Evolutionary conservation across 192 early-diverging fungal species (phyloP).

Genomic region (Coemansia sp.): DNA sequence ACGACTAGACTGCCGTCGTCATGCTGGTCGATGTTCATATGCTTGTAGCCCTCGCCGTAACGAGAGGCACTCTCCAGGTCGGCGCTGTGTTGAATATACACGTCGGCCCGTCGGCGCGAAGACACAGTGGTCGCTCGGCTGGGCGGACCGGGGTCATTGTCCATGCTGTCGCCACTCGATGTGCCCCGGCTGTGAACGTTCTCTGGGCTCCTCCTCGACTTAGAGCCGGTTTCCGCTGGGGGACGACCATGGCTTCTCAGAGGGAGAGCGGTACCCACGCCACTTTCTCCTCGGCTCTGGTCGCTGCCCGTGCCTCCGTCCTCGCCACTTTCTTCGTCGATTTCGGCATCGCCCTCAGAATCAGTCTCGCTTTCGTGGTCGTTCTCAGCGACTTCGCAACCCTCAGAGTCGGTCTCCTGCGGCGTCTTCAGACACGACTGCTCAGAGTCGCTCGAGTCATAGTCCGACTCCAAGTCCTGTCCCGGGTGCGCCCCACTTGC

Average conservation of each 20-base stretch:
- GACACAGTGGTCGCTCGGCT: slow-evolving; percentile 18
- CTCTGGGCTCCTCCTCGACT: background rate
- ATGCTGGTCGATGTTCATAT: slow-evolving; percentile 39
- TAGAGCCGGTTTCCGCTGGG: background rate
- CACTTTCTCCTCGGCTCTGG: background rate
- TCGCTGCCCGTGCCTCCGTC: background rate
- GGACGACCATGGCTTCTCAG: background rate
- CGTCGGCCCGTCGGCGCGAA: slow-evolving; percentile 14
- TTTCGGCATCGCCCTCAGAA: slow-evolving; percentile 1
- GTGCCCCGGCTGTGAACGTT: background rate
- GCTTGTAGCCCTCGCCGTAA: slow-evolving; percentile 49
- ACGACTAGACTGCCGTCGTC: slow-evolving; percentile 46
- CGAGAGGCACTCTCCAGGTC: slow-evolving; percentile 40
- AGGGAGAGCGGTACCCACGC: no score
- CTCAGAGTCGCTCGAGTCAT: slow-evolving; percentile 41
- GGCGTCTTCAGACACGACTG: slow-evolving; percentile 40
- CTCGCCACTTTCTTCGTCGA: slow-evolving; percentile 6
- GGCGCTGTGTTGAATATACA: slow-evolving; percentile 41
- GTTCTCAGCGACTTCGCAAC: slow-evolving; percentile 11
- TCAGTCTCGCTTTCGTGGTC: slow-evolving; percentile 1
- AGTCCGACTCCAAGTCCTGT: slow-evolving; percentile 9
- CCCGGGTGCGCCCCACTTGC: slow-evolving; percentile 2
- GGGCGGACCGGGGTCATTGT: slow-evolving; percentile 13
- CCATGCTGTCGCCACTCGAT: background rate
- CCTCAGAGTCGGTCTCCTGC: slow-evolving; percentile 30